Evolutionary conservation across 1,284 basidiomycete genomes (phyloP), one percentile per base, ranked within the genome.

Genomic region (Inonotus obliquus): DNA sequence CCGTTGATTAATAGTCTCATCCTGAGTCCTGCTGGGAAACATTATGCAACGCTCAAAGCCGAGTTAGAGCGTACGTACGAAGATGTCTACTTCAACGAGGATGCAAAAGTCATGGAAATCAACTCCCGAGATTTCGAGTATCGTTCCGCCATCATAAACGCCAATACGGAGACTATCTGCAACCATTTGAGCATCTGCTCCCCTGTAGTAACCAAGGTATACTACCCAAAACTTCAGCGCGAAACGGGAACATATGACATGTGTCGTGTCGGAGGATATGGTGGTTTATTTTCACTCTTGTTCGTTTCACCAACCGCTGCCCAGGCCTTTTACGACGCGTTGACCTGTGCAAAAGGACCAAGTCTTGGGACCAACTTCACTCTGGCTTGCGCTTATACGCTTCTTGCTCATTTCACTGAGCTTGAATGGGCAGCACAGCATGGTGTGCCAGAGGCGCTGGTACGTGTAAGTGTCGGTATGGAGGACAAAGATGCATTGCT

Each of bases 351-450:
- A 65, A 99, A 98, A 73, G 97, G 96, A 1, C 97, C 96, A 0
- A 91, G 89, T 69, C 81, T 98, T 21, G 96, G 96, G 1, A 98
- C 96, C 38, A 98, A 95, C 78, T 96, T 98, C 74, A 98, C 96
- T 1, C 81, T 96, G 17, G 94, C 92, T 27, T 93, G 87, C 68
- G 96, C 96, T 21, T 99, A 95, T 73, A 91, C 94, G 2, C 87
- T 99, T 64, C 80, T 99, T 23, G 97, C 94, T 23, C 96, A 99
- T 73, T 98, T 89, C 68, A 72, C 77, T 2, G 96, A 99, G 75
- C 76, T 97, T 61, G 91, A 92, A 39, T 99, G 96, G 96, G 96
- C 95, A 5, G 87, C 83, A 32, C 74, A 79, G 63, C 95, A 85
- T 73, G 96, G 94, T 17, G 94, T 99, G 4, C 93, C 96, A 72